Evolutionary conservation across 2,329 filamentous ascomycete species (phyloP), one percentile per base, ranked within the genome.

Genomic region (Colletotrichum falcatum): DNA sequence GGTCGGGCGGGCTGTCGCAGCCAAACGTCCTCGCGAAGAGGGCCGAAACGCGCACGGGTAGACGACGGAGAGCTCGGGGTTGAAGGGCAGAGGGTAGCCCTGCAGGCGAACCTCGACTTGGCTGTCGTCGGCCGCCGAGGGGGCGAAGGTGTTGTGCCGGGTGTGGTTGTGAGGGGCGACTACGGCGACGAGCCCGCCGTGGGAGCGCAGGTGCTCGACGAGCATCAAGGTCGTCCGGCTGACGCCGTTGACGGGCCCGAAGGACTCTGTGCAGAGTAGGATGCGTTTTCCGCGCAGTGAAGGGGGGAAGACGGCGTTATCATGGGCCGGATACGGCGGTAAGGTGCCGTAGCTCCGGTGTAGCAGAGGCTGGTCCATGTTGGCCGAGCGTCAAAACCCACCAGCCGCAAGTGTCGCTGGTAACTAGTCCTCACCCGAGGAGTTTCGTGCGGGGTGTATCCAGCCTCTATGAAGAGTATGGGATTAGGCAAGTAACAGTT

Each of bases 241-340:
- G 55, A 93, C 91, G n/a, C 91, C 91, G 76, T 93, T 93, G 77
- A 93, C 89, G 0, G 91, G 91, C 3, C 90, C 91, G 68, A 92
- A 90, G 0, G 90, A 92, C 77, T 93, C 91, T 18, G 90, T 92
- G 72, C 90, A 91, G 9, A 93, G 85, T 9, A 93, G 80, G 71
- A 93, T 85, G 72, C 86, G 87, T 78, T 89, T 90, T 12, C 88
- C 89, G 46, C 83, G 80, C n/a, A 92, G 83, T 11, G 81, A 76
- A 1, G 77, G 51, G 0, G 86, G 86, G 71, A 88, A 88, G 48
- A 78, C 72, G 14, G 83, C 79, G 61, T 84, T 76, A 68, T 86
- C 81, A 73, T 83, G 81, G 11, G 58, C 16, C 12, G 60, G 58
- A 33, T 74, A 72, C 18, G 55, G 66, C 23, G 73, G 54, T 58